Conservation (phyloP, 192 early-diverging fungal species). For the Bifiguratus adelaidae region DNA sequence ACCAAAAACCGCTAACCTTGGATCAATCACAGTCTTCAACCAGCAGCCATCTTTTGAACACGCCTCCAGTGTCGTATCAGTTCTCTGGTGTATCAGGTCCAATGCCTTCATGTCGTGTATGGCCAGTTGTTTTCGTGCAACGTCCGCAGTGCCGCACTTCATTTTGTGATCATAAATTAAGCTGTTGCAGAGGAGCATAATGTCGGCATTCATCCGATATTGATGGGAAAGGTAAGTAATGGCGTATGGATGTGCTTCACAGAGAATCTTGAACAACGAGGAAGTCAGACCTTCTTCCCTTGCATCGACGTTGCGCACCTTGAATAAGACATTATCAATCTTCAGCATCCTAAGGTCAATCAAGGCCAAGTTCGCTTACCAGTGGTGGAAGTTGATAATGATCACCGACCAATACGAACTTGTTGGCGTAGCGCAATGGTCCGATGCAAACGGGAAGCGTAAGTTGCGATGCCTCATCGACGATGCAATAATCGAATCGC, state of each 20-base stretch:
- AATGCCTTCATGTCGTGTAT: slow-evolving; percentile 19
- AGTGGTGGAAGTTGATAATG: slow-evolving; percentile 91
- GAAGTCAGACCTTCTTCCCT: slow-evolving; percentile 33
- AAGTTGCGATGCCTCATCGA: slow-evolving; percentile 95
- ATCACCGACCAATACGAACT: slow-evolving; percentile 91
- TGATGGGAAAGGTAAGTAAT: slow-evolving; percentile 69
- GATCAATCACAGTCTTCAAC: slow-evolving; percentile 54
- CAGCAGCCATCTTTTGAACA: slow-evolving; percentile 34
- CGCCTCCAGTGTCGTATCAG: background rate
- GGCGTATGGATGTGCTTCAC: slow-evolving; percentile 70
- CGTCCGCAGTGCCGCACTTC: slow-evolving; percentile 51
- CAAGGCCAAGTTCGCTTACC: slow-evolving; percentile 44
- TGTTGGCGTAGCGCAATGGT: slow-evolving; percentile 68
- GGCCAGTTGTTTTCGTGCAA: slow-evolving; percentile 46
- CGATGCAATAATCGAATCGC: slow-evolving; percentile 90
- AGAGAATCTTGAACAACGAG: slow-evolving; percentile 75
- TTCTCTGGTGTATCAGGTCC: slow-evolving; percentile 5
- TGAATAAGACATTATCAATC: slow-evolving; percentile 4
- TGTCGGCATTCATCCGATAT: slow-evolving; percentile 89
- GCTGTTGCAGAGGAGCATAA: slow-evolving; percentile 76
- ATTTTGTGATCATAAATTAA: slow-evolving; percentile 76
- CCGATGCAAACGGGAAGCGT: slow-evolving; percentile 85
- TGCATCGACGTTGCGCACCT: slow-evolving; percentile 49
- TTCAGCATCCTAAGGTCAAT: background rate
- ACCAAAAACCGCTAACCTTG: slow-evolving; percentile 18